Evolutionary conservation across 2,329 filamentous ascomycete genomes (phyloP), one percentile per base, ranked within the genome.

Genomic region (Emmonsiellopsis sp.): DNA sequence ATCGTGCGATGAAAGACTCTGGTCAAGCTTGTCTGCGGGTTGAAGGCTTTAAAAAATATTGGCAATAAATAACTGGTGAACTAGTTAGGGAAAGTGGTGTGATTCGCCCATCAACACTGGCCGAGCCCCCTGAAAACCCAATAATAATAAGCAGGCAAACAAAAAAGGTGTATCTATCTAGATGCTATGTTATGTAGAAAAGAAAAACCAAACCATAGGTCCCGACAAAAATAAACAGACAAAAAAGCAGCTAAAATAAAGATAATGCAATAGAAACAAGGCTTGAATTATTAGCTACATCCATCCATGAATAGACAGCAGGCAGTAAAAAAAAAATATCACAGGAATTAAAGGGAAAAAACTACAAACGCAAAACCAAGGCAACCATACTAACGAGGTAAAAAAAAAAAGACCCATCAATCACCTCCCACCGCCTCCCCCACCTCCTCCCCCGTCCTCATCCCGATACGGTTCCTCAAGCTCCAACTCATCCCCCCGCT

Each of bases 401-500:
- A 35, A 47, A 20, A 35, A 7, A 46, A 2, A 34, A 35, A 37
- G 9, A 16, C 20, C 26, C 31, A 30, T 32, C 34, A 37, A 49
- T 2, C 32, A 37, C 16, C n/a, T 49, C 46, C 38, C 46, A 26
- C 46, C 30, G 16, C 15, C 9, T 16, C 31, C 44, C 16, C 44
- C 44, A 47, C 37, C 44, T 50, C 10, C 31, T 31, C 11, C 13
- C 31, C 26, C 42, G 13, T 40, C 52, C n/a, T 54, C 52, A 48
- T 53, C 52, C 7, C 57, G 63, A 52, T 71, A 71, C 3, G 66
- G 63, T n/a, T 62, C 67, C 40, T 67, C 67, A 32, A 45, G 52
- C 37, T 73, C 74, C 5, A 38, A 45, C 35, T 75, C 75, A 45
- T 64, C 67, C 4, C 73, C 73, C 40, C 74, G 71, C 34, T 76